Evolutionary conservation across 1,284 basidiomycete genomes (phyloP).

Genomic region (Hypsizygus ulmarius): DNA sequence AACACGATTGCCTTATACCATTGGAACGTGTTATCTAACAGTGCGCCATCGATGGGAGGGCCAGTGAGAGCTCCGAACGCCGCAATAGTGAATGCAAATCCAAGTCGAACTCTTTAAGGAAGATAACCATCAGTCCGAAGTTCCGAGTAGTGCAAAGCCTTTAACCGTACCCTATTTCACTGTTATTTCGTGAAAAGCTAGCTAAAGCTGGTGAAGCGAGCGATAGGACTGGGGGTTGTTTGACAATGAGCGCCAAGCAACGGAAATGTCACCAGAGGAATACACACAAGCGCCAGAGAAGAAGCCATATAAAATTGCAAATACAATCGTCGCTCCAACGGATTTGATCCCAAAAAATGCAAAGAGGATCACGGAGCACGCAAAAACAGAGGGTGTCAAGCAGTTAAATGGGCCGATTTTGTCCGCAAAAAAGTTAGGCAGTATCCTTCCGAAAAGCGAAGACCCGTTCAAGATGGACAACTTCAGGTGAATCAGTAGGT

Average conservation of each 20-base stretch:
- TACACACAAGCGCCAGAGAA: constrained; percentile 38
- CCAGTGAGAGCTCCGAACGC: constrained; percentile 18
- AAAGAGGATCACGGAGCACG: constrained; percentile 30
- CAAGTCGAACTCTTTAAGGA: constrained; percentile 17
- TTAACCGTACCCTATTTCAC: constrained; percentile 16
- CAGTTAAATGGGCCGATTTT: constrained; percentile 30
- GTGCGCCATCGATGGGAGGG: constrained; percentile 19
- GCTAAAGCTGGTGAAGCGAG: constrained; percentile 6
- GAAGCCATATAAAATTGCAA: constrained; percentile 38
- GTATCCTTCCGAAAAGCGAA: constrained; percentile 28
- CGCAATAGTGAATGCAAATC: constrained; percentile 15
- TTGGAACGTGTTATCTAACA: constrained; percentile 13
- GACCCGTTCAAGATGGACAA: constrained; percentile 14
- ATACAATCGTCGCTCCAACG: constrained; percentile 27
- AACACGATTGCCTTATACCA: constrained; percentile 19
- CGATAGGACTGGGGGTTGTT: constrained; percentile 5
- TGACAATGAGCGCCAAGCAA: not conserved
- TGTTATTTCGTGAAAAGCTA: constrained; percentile 5
- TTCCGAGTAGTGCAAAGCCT: not conserved
- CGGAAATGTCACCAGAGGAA: not conserved
- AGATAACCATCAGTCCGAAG: too few relatives aligned
- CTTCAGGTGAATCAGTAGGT: not conserved
- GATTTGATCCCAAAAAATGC: constrained; percentile 30
- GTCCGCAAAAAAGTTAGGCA: constrained; percentile 20
- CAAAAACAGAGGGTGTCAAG: constrained; percentile 21